Evolutionary conservation across 257 asterid species (phyloP), one percentile per base, ranked within the genome.

Genomic region (Petrea volubilis): DNA sequence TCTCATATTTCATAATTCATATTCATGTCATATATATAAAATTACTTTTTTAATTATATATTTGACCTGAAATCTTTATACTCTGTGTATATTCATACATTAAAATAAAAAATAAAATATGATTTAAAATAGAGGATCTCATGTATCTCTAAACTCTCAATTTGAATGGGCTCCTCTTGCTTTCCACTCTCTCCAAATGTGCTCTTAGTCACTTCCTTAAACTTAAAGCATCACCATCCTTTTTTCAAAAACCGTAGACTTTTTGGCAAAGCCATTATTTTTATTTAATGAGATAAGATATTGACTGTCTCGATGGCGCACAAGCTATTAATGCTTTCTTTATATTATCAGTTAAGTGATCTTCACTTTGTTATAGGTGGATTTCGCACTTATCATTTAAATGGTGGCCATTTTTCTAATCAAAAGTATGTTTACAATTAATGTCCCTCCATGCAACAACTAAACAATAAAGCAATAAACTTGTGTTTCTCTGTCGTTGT

Each of bases 391-490:
- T 20, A 67, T 67, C 25, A 27, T 33, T 27, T 9, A 24, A 6
- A 60, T 60, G 15, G 2, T 9, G 12, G 20, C 23, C 15, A 60
- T 17, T 20, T 10, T 60, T n/a, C 17, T 33, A 36, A 3, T 11
- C 20, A n/a, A 33, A 60, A 33, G n/a, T 14, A 62, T 38, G 11
- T n/a, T 28, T 25, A 28, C 7, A 40, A 4, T 1, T 2, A 34
- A 64, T 64, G 59, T 46, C 59, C 27, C 50, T 67, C 33, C 63
- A 67, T 40, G 31, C 65, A 55, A 55, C 64, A 68, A 38, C 55
- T 44, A 64, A 25, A 64, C 70, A 43, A 24, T 43, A 64, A 43
- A 12, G 33, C 3, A 21, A 0, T 33, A 13, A 23, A 12, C 20
- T 34, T 40, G 34, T 61, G 67, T 51, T 61, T 20, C 23, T 56